These are phyloP conservation scores for Hyphodiscus hymeniophilus DNA, from an alignment of 495 filamentous ascomycete species.

Conservation along the genomic window DNA sequence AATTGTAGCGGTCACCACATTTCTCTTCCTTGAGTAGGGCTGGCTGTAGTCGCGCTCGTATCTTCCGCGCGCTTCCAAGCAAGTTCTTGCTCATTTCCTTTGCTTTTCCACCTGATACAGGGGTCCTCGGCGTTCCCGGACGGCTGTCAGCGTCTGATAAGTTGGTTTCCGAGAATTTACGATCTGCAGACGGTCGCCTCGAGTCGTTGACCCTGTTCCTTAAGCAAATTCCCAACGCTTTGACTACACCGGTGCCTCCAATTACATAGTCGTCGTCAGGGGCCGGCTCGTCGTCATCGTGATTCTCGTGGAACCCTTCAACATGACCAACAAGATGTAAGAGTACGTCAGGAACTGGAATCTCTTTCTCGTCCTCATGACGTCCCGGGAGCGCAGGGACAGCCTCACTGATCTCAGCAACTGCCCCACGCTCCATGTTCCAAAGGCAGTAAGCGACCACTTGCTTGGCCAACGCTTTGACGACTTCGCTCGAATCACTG, in stretches of 20 bases:
- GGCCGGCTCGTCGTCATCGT: slow-evolving; percentile 61
- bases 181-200: slow-evolving; percentile 35
- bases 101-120: slow-evolving; percentile 51
- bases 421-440: slow-evolving; percentile 68
- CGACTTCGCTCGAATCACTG: slow-evolving; percentile 70
- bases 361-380: slow-evolving; percentile 29
- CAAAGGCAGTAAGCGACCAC: slow-evolving; percentile 88
- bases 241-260: slow-evolving; percentile 89
- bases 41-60: slow-evolving; percentile 73
- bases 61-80: slow-evolving; percentile 77
- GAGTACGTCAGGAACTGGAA: slow-evolving; percentile 43
- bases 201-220: slow-evolving; percentile 60
- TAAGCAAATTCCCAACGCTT: slow-evolving; percentile 83
- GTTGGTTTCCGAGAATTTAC: slow-evolving; percentile 11
- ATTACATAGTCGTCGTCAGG: slow-evolving; percentile 94
- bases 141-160: slow-evolving; percentile 11
- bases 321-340: slow-evolving; percentile 53
- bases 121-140: slow-evolving; percentile 18
- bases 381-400: slow-evolving; percentile 24
- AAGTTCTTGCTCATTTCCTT: slow-evolving; percentile 90
- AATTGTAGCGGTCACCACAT: slow-evolving; percentile 53
- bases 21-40: slow-evolving; percentile 72
- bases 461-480: slow-evolving; percentile 87
- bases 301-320: slow-evolving; percentile 39
- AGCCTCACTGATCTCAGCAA: slow-evolving; percentile 30